Evolutionary conservation across 1,139 yeast genomes (phyloP), one percentile per base, ranked within the genome.

Genomic region (Candida anutae): DNA sequence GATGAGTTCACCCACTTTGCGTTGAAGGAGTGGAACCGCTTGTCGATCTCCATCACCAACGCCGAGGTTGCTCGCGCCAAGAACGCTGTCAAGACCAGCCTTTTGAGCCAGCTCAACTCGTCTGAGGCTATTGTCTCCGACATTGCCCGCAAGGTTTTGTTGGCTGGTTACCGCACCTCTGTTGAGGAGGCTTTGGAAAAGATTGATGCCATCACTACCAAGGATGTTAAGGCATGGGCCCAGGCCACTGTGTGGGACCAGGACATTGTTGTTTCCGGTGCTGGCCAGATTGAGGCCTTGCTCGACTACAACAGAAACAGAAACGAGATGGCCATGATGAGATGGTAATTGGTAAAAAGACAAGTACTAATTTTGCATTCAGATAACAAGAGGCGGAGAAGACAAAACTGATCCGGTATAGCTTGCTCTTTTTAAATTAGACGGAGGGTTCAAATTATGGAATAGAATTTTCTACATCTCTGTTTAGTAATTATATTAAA

Each of bases 291-390:
- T 62, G 94, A 81, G 69, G 84, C 67, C 43, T 68, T 81, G 59
- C 64, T 81, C 53, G 94, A 81, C 58, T 81, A 81, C 75, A 69
- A 68, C 73, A 78, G 90, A 76, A 63, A 76, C 59, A 79, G 93
- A 77, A 78, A 77, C 61, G 87, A 78, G 52, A 81, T 82, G 87
- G 73, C 90, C 50, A 74, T 78, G 83, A 67, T 80, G 78, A 80
- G 93, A 79, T 65, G 70, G 69, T 65, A 61, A 50, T 19, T 11
- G 15, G 19, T 24, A 23, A 30, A 20, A 17, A 18, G 23, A 23
- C 13, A 21, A 21, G 22, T 8, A 21, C 13, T 9, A 8, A 21
- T 8, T 8, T 6, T 13, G 6, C 22, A 6, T 9, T 8, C 6
- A 21, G 13, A 10, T 6, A 8, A 21, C 13, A 21, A 8, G 10